A percentile compares a stretch with the other conserved stretches of the same genome.
phyloP scores from a whole-genome alignment of 176 grass and related monocot genomes.

The Phoenix dactylifera region DNA sequence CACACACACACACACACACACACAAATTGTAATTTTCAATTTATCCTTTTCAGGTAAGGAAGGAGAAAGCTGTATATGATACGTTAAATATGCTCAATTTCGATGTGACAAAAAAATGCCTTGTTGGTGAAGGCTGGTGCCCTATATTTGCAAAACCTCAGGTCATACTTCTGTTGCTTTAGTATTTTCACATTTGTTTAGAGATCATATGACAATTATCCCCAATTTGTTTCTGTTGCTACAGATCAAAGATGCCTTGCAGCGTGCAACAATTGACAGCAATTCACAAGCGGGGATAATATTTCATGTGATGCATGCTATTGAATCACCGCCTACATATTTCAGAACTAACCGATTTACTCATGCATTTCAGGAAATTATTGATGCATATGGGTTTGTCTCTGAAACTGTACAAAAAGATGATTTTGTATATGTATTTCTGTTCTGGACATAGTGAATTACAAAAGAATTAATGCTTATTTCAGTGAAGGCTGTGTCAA shows the following conservation, averaged over 20 bases:
- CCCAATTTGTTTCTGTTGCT: slow-evolving; percentile 1
- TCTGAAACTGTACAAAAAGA: not conserved
- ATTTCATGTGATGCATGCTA: slow-evolving; percentile 94
- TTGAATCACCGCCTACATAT: slow-evolving; percentile 85
- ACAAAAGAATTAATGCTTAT: too few species aligned
- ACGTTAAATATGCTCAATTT: slow-evolving; percentile 96
- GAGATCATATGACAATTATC: too few species aligned
- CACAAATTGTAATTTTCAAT: slow-evolving; percentile 7
- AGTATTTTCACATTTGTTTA: too few species aligned
- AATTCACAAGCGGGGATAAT: slow-evolving; percentile 98
- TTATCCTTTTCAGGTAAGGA: slow-evolving; percentile 64
- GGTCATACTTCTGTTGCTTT: slow-evolving; percentile 26
- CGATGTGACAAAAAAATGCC: slow-evolving; percentile 98
- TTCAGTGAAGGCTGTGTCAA: too few species aligned
- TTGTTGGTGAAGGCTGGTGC: slow-evolving; percentile 99
- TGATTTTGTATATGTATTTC: not conserved
- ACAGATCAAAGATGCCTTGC: slow-evolving; percentile 91
- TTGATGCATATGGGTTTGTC: slow-evolving; percentile 96
- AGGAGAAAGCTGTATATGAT: slow-evolving; percentile 98
- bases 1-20: not conserved
- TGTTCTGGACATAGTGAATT: too few species aligned
- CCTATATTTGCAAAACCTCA: slow-evolving; percentile 93
- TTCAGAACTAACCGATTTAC: slow-evolving; percentile 93
- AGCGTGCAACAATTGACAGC: slow-evolving; percentile 77
- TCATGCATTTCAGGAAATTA: slow-evolving; percentile 93